Conservation (phyloP, 2,329 filamentous ascomycete genomes). For the Neofusicoccum sp. region DNA sequence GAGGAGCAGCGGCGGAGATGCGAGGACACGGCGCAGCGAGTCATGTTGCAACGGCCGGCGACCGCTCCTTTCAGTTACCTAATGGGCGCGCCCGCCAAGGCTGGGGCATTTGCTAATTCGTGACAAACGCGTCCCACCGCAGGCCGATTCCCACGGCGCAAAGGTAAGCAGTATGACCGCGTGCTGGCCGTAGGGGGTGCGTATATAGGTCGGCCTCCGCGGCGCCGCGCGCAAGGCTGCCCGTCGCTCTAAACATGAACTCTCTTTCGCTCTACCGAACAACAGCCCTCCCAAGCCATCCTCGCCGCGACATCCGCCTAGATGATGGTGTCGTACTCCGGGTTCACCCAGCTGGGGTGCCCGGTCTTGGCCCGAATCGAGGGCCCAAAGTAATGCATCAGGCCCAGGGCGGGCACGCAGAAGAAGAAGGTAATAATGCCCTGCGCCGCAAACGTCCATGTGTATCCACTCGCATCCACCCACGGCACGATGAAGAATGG, state of each 20-base stretch:
- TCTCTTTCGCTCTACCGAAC: neutral
- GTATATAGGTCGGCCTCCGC: neutral
- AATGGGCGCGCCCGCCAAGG: constrained; percentile 6
- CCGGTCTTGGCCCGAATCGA: constrained; percentile 21
- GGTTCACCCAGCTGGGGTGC: constrained; percentile 23
- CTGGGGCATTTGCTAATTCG: constrained; percentile 7
- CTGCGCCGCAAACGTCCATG: constrained; percentile 31
- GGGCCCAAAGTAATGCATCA: constrained; percentile 26
- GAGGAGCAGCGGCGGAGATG: neutral
- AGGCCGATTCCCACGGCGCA: neutral
- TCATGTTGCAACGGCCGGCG: neutral
- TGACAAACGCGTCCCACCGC: constrained; percentile 13
- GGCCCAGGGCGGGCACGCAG: constrained; percentile 24
- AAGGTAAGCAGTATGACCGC: constrained; percentile 12
- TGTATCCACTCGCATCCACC: constrained; percentile 26
- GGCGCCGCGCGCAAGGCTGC: neutral
- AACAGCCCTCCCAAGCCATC: neutral
- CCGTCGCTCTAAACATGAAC: neutral
- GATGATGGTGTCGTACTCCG: constrained; percentile 19
- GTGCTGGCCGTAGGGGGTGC: neutral
- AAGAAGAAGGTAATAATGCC: constrained; percentile 30
- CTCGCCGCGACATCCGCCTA: neutral
- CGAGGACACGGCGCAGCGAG: neutral
- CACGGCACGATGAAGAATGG: constrained; percentile 31
- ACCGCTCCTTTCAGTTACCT: constrained; percentile 4